Evolutionary conservation across 768 basidiomycete species (phyloP).

Genomic region (Russula emetica): DNA sequence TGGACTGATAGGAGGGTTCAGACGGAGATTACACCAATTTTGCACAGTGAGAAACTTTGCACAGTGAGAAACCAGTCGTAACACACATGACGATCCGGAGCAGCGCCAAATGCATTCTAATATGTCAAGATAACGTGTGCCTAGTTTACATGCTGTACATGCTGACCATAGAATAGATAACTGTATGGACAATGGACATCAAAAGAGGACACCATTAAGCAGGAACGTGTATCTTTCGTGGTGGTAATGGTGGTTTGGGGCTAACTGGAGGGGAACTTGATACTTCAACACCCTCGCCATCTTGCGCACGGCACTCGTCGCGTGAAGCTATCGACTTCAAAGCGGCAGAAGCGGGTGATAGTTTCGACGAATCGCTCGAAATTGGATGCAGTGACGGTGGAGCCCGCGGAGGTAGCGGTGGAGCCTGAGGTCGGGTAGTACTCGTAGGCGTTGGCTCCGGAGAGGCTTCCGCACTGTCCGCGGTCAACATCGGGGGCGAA

Average conservation of each 20-base stretch:
- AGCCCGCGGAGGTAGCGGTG: slow-evolving; percentile 49
- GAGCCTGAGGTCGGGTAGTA: slow-evolving; percentile 31
- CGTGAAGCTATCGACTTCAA: slow-evolving; percentile 52
- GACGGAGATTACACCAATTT: neutral
- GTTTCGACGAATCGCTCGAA: neutral
- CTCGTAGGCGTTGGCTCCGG: slow-evolving; percentile 12
- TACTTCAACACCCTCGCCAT: slow-evolving; percentile 6
- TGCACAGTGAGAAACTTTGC: neutral
- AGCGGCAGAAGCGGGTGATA: slow-evolving; percentile 47
- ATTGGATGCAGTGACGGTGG: slow-evolving; percentile 31
- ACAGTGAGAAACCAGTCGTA: neutral
- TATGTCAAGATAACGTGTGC: slow-evolving; percentile 3
- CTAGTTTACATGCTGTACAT: slow-evolving; percentile 11
- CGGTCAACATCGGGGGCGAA: neutral
- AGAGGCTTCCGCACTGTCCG: slow-evolving; percentile 6
- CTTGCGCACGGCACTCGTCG: slow-evolving; percentile 30
- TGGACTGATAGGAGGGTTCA: neutral
- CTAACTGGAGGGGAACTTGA: slow-evolving; percentile 9
- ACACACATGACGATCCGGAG: neutral
- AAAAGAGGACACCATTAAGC: slow-evolving; percentile 10
- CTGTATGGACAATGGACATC: neutral
- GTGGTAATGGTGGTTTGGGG: slow-evolving; percentile 30
- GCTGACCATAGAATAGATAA: slow-evolving; percentile 21
- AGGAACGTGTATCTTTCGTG: slow-evolving; percentile 26
- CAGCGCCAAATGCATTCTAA: neutral